Evolutionary conservation across 176 grass and related monocot species (phyloP).

Genomic region (Aechmea fasciata): DNA sequence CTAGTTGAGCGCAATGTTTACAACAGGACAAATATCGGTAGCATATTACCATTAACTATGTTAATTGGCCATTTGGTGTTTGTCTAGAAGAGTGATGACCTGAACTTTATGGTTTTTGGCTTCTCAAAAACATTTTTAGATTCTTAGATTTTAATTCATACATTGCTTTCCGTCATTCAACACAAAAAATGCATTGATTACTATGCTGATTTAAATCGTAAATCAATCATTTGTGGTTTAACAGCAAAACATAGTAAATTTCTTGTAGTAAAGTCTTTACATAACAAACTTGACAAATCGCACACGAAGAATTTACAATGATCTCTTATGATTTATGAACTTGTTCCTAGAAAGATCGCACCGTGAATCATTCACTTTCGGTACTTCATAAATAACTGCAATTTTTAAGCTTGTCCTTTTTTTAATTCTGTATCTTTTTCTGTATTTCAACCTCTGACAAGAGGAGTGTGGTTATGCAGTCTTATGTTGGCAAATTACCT

Average conservation of each 20-base stretch:
- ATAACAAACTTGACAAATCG: not conserved
- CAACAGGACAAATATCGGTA: not conserved
- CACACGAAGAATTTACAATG: not conserved
- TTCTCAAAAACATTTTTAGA: not conserved
- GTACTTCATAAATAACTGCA: not conserved
- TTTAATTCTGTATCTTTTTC: not conserved
- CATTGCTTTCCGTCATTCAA: not conserved
- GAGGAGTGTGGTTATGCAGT: not conserved
- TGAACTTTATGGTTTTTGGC: not conserved
- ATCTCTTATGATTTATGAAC: slow-evolving; percentile 2
- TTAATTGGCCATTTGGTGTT: not conserved
- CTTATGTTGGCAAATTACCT: slow-evolving; percentile 14
- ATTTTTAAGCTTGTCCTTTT: not conserved
- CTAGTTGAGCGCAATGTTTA: no score
- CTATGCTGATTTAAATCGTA: not conserved
- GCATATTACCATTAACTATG: not conserved
- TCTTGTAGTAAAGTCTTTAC: not conserved
- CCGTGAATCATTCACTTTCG: not conserved
- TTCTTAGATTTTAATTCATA: not conserved
- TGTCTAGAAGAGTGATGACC: not conserved
- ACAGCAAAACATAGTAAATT: not conserved
- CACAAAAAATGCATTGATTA: not conserved
- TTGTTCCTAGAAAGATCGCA: not conserved
- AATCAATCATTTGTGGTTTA: no score
- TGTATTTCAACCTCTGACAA: slow-evolving; percentile 8